Evolutionary conservation across 1,284 basidiomycete genomes (phyloP), one percentile per base, ranked within the genome.

Genomic region (Ustilago crameri): DNA sequence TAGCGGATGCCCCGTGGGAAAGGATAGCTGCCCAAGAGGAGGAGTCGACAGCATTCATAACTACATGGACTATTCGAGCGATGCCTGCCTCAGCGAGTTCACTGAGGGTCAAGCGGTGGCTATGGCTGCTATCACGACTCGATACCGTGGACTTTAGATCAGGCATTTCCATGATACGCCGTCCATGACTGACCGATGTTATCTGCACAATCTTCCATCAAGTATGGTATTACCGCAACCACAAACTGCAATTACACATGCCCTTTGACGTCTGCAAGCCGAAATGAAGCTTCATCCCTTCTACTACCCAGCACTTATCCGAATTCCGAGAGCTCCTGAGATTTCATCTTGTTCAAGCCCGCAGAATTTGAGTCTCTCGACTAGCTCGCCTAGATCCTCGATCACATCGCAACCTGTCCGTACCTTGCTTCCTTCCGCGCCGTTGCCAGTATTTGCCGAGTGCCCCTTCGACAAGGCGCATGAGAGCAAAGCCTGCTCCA

Each of bases 51-150:
- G 53, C 9, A 64, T 76, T 40, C 70, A 76, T 56, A 76, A 57
- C 56, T 75, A 75, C 56, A 75, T 75, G 72, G 69, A 70, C 57
- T 74, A 74, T 54, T 67, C 63, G 27, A 60, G 51, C 52, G 74
- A 76, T 34, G 52, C 58, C 5, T 76, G 74, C 46, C 60, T 67
- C 38, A 74, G 54, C 18, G 54, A 62, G 22, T 76, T 76, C 54
- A 70, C 74, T 9, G 62, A 58, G 4, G 74, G 74, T 10, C 74
- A 76, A 60, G 59, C 60, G 3, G 65, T 68, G 18, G 56, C 70
- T 15, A 76, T 76, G 74, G 54, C 60, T 17, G 59, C 69, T 14
- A 52, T 75, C 26, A 61, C 34, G 15, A 22, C 38, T 23, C 42
- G 61, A 20, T 73, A 69, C 46, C 65, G 69, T 23, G 37, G 45